These are phyloP conservation scores for Butyriboletus loyo DNA, from an alignment of 768 basidiomycete species.

Conservation along the genomic window DNA sequence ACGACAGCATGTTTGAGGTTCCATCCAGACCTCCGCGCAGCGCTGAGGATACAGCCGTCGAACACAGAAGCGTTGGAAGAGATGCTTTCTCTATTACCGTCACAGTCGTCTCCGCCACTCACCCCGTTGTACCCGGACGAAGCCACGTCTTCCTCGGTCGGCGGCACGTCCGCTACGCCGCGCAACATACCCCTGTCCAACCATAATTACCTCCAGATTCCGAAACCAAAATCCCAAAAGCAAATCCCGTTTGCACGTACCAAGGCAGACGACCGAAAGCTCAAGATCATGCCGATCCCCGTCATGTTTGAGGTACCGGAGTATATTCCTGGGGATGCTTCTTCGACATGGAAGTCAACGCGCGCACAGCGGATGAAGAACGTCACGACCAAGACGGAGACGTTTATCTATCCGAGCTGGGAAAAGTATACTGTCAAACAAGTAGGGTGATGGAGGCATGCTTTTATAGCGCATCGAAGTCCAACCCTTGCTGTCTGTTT, in stretches of 20 bases:
- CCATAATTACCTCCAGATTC: slow-evolving; percentile 36
- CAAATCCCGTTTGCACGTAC: slow-evolving; percentile 53
- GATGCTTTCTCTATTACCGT: slow-evolving; percentile 40
- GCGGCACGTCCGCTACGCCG: slow-evolving; percentile 17
- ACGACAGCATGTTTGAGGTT: neutral
- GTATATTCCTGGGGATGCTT: slow-evolving; percentile 16
- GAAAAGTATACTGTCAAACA: slow-evolving; percentile 57
- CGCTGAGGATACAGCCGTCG: slow-evolving; percentile 59
- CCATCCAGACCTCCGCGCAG: slow-evolving; percentile 54
- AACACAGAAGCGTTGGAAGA: slow-evolving; percentile 62
- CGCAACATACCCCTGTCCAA: slow-evolving; percentile 13
- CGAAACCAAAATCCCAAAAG: slow-evolving; percentile 42
- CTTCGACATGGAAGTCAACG: slow-evolving; percentile 28
- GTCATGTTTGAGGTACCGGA: slow-evolving; percentile 38
- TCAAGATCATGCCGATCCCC: slow-evolving; percentile 51
- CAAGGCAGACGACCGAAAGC: slow-evolving; percentile 47
- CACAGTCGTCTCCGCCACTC: slow-evolving; percentile 12
- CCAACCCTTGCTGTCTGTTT: neutral
- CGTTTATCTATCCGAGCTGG: slow-evolving; percentile 59
- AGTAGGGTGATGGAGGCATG: slow-evolving; percentile 11
- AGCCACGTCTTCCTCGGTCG: slow-evolving; percentile 29
- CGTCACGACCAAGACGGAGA: slow-evolving; percentile 39
- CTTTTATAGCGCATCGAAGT: neutral
- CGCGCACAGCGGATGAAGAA: slow-evolving; percentile 25
- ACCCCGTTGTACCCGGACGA: slow-evolving; percentile 16